Conservation (phyloP, 176 grass and related monocot genomes). For the Ampelocalamus luodianensis region DNA sequence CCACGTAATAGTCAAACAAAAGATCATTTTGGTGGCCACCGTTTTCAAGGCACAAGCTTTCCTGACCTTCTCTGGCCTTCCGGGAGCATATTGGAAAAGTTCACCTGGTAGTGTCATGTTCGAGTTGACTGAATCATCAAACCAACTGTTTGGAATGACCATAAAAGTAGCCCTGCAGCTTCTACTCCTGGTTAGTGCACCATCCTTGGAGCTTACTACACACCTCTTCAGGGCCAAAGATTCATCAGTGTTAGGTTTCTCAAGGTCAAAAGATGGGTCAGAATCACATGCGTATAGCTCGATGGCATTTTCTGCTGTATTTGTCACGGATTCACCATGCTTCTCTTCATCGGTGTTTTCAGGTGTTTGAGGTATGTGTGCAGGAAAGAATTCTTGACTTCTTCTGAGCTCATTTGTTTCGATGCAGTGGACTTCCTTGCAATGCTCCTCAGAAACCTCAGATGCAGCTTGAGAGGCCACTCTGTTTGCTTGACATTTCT, state of each 20-base stretch:
- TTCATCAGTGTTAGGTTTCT: conserved; percentile 40
- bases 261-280: conserved; percentile 36
- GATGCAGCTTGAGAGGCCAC: conserved; percentile 1
- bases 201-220: conserved; percentile 49
- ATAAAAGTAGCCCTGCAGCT: conserved; percentile 89
- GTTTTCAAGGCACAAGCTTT: conserved; percentile 51
- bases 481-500: conserved; percentile 32
- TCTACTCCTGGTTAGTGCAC: conserved; percentile 59
- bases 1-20: conserved; percentile 24
- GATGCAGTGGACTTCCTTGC: conserved; percentile 86
- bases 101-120: conserved; percentile 52
- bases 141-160: conserved; percentile 64
- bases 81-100: conserved; percentile 41
- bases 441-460: conserved; percentile 59
- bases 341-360: conserved; percentile 27
- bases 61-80: conserved; percentile 52
- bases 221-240: conserved; percentile 49
- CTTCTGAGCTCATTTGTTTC: conserved; percentile 50
- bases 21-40: conserved; percentile 19
- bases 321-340: conserved; percentile 26
- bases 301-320: conserved; percentile 37
- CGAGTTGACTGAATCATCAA: conserved; percentile 49
- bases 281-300: conserved; percentile 56
- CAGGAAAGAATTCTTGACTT: conserved; percentile 51
- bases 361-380: conserved; percentile 33